Evolutionary conservation across 2,329 filamentous ascomycete genomes (phyloP).

Genomic region (Botrytis deweyae): DNA sequence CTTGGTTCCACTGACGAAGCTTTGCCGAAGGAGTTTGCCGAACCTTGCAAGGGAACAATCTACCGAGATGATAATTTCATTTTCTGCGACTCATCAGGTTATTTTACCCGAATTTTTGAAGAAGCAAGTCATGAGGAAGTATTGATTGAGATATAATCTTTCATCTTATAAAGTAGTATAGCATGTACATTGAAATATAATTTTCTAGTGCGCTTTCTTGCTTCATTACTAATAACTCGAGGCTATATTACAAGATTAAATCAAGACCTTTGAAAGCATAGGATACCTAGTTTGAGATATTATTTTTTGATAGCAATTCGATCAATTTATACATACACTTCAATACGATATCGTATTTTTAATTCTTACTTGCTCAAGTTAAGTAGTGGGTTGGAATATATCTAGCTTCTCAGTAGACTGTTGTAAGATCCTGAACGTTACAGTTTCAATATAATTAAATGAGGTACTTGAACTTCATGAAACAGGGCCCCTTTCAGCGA

Average conservation of each 20-base stretch:
- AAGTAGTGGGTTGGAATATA: rapidly evolving
- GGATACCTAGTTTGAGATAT: neutral
- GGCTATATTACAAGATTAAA: neutral
- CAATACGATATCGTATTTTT: neutral
- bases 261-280: neutral
- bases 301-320: neutral
- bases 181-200: neutral
- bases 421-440: neutral
- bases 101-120: neutral
- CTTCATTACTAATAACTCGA: rapidly evolving
- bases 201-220: neutral
- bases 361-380: neutral
- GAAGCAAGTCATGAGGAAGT: neutral
- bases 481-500: rapidly evolving
- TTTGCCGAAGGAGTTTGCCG: neutral
- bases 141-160: neutral
- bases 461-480: neutral
- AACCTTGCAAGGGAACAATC: neutral
- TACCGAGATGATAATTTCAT: neutral
- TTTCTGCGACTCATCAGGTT: neutral
- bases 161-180: no score
- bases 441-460: neutral
- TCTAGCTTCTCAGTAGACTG: rapidly evolving
- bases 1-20: no score
- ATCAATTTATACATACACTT: no score